These are phyloP conservation scores for Ambrosia hybrid DNA, from an alignment of 140 eudicot genomes.

Conservation along the genomic window DNA sequence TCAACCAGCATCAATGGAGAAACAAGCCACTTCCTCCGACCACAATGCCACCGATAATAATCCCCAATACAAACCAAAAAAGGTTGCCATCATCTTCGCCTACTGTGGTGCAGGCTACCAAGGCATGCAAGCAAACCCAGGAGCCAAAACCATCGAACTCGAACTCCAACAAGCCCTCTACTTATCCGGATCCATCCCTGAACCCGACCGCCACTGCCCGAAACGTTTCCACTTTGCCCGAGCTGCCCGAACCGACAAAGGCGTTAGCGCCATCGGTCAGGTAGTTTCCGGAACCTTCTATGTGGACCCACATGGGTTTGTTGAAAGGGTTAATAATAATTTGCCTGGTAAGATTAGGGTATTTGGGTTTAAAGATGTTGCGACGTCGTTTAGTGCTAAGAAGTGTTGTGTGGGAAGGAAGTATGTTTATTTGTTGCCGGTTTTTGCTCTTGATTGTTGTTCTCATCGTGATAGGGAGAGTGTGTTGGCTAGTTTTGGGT, in stretches of 20 bases:
- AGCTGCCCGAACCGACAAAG: slow-evolving; percentile 92
- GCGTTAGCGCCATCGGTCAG: slow-evolving; percentile 94
- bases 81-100: slow-evolving; percentile 75
- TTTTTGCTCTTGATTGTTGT: slow-evolving; percentile 62
- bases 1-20: no score
- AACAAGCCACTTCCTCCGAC: slow-evolving; percentile 34
- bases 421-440: slow-evolving; percentile 89
- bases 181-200: slow-evolving; percentile 71
- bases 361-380: slow-evolving; percentile 78
- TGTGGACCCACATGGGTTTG: slow-evolving; percentile 78
- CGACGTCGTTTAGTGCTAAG: slow-evolving; percentile 69
- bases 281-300: slow-evolving; percentile 83
- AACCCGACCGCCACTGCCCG: slow-evolving; percentile 52
- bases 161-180: slow-evolving; percentile 90
- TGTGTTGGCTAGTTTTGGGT: slow-evolving; percentile 78
- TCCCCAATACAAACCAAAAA: slow-evolving; percentile 71
- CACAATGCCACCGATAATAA: slow-evolving; percentile 30
- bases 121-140: slow-evolving; percentile 96
- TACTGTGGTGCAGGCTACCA: slow-evolving; percentile 95
- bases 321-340: slow-evolving; percentile 57
- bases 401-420: slow-evolving; percentile 83
- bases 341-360: slow-evolving; percentile 61
- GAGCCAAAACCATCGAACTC: slow-evolving; percentile 94
- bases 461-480: slow-evolving; percentile 87
- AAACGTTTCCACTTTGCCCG: slow-evolving; percentile 75